Base-by-base conservation (phyloP, 176 grass and related monocot species). In the Thinopyrum elongatum region DNA sequence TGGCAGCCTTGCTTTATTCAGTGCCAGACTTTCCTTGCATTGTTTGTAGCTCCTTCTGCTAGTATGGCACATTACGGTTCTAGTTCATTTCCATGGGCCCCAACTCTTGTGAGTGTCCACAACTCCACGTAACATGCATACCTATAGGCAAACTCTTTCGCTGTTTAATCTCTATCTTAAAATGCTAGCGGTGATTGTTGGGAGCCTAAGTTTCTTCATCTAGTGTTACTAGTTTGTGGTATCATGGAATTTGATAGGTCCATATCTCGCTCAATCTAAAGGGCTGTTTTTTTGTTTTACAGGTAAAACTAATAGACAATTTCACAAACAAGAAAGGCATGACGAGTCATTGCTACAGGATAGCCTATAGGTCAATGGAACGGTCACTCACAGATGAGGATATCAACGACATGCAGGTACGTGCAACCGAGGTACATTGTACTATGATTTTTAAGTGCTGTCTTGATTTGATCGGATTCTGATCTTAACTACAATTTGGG, bases 281-380 rank as follows among this genome's bases (percentile, higher is more conserved):
- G 3, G 25, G 15, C 72, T 38, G 38, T 60, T 77, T 21, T 15
- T 41, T 41, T 26, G 11, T 58, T 60, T 69, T 87, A 67, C 87
- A 98, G 97, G 94, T 95, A 75, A 91, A 92, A 47, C 77, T 98
- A 71, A 98, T 98, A 33, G 97, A 98, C 68, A 95, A 95, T 92
- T 95, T 95, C 63, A 98, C 97, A 9, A 95, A 95, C 79, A 98
- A 98, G 88, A 95, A 98, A 88, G 97, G 97, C 46, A 94, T 95
- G 94, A 95, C 97, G 9, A 98, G 97, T 58, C 94, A 98, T 80
- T 98, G 93, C 86, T 95, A 98, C 76, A 91, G 97, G 78, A 94
- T 98, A 85, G 89, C 93, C 8, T 98, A 94, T 83, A 90, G 96
- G 73, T 95, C 93, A 17, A 98, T 90, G 91, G 96, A 98, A 63